Conservation (phyloP, 257 asterid species). For the Nicotiana attenuata region DNA sequence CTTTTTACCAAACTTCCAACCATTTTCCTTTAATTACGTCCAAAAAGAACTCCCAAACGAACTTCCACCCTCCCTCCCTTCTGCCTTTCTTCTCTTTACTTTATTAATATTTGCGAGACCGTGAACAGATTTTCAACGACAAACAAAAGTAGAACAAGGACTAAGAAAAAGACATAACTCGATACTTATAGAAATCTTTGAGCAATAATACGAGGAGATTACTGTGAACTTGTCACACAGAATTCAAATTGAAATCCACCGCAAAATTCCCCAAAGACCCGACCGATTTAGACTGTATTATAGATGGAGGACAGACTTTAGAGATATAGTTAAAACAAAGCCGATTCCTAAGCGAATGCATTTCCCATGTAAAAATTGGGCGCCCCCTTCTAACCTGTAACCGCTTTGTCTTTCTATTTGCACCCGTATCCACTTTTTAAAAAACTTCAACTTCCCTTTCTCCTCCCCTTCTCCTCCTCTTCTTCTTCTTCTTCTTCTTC, state of each 20-base stretch:
- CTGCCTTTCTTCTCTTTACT: background rate
- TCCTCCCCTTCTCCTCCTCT: no score
- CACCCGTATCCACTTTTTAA: no score
- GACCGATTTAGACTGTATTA: no score
- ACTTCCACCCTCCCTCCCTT: background rate
- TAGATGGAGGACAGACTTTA: no score
- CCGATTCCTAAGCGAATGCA: background rate
- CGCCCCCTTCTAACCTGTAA: no score
- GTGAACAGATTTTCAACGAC: background rate
- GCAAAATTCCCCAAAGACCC: background rate
- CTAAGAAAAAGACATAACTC: background rate
- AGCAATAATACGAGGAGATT: no score
- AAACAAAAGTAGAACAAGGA: background rate
- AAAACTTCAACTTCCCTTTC: no score
- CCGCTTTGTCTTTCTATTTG: no score
- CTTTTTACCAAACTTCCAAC: slow-evolving; percentile 23
- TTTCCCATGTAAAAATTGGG: no score
- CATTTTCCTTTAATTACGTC: background rate
- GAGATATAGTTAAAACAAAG: background rate
- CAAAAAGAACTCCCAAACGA: background rate
- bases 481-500: no score
- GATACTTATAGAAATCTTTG: no score
- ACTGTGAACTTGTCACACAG: background rate
- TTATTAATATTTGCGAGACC: no score
- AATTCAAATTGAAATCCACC: background rate